Conservation (phyloP, 202 grass and related monocot genomes). For the Carex sylvatica region DNA sequence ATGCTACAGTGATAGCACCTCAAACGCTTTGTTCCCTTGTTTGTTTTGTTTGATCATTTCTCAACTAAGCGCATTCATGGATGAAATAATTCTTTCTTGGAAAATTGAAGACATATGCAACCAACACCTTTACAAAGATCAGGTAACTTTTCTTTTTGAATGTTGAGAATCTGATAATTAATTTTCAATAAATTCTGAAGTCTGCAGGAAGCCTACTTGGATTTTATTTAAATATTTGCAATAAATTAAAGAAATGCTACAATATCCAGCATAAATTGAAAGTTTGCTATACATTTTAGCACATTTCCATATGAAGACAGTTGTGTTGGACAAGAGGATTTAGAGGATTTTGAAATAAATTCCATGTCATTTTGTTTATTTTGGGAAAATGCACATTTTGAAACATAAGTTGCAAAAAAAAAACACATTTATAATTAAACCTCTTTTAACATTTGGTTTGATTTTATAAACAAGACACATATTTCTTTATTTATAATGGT, state of each 20-base stretch:
- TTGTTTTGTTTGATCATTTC: background rate
- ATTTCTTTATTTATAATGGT: background rate
- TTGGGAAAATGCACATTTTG: background rate
- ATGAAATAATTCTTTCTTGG: conserved; percentile 65
- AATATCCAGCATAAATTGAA: background rate
- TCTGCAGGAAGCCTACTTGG: background rate
- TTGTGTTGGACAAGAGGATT: background rate
- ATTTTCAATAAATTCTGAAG: background rate
- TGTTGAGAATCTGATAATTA: no score
- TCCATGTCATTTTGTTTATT: background rate
- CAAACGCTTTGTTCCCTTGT: background rate
- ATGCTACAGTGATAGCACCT: background rate
- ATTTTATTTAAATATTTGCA: background rate
- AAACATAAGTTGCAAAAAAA: background rate
- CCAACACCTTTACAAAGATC: conserved; percentile 29
- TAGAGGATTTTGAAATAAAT: background rate
- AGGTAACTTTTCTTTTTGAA: conserved; percentile 40
- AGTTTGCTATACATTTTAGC: background rate
- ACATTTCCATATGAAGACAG: background rate
- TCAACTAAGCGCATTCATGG: conserved; percentile 21
- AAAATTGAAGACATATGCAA: conserved; percentile 43
- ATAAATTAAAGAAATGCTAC: background rate
- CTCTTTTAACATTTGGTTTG: background rate
- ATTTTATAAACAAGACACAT: background rate
- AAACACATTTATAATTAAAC: background rate